Base-by-base conservation (phyloP, 306 rosid genomes). In the Quercus glauca region DNA sequence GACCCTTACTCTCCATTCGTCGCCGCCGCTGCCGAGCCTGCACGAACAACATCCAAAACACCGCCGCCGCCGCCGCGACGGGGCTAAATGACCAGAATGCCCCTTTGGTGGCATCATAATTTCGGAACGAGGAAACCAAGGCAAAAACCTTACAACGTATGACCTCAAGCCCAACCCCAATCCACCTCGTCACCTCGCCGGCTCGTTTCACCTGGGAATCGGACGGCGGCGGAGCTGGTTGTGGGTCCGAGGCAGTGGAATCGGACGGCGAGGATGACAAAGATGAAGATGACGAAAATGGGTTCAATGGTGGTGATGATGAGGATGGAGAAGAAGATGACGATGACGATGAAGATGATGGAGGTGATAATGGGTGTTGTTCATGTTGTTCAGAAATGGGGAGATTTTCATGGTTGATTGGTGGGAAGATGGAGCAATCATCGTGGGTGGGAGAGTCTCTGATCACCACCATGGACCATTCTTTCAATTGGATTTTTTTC, bases 371-470 rank as follows among this genome's bases (percentile, higher is more conserved):
- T 8, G 78, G 76, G 64, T 45, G 65, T 2, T 63, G 77, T 43
- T 79, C 72, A 28, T 56, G 12, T 17, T 8, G 64, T 4, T 68
- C 53, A 6, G 83, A 69, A 56, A 55, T 74, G 79, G 53, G 82
- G 11, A 88, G 87, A 68, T 86, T 88, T 73, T 88, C 90, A 69
- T 88, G 91, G 61, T 86, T 81, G 14, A 58, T 52, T 33, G 91
- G 91, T 74, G 91, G 91, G 74, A 88, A 88, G 37, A 86, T 60
- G 52, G 79, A 78, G 80, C 71, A 74, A 63, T 84, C 88, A 18
- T 41, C 49, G 25, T 73, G 43, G 43, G 79, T 56, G 68, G 45
- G 59, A 53, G 80, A 75, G 69, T 86, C 86, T 57, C 83, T 78
- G 78, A 88, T 81, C 64, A 76, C 76, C 57, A 83, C 92, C 92